Evolutionary conservation across 164 flowering plant species (phyloP), one percentile per base, ranked within the genome.

Genomic region (Hamamelis virginiana): DNA sequence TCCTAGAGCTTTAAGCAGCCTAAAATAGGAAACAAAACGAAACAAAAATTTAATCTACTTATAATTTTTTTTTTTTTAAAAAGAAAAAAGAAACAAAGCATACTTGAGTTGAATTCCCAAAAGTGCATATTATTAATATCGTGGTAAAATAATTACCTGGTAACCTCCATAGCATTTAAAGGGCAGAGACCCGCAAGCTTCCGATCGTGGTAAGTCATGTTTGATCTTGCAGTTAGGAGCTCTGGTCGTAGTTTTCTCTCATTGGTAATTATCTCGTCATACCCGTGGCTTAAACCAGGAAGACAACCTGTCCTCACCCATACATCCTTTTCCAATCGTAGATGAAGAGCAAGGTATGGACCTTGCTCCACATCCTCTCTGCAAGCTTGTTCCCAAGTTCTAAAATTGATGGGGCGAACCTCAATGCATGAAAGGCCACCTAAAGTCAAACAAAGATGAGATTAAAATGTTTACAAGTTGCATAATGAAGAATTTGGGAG

Each of bases 281-380:
- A 89, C 58, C 90, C 83, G 23, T 23, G 87, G 72, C 82, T 92
- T 69, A 92, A 69, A 61, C 99, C 98, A 33, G 97, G 98, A 70
- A 88, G 91, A 66, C 99, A 95, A 8, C 99, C 99, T 1, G 99
- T 95, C 67, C 98, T 89, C 69, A 95, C 95, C 98, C 98, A 95
- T 1, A 95, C 98, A 77, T 95, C 98, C 78, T 92, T 91, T 73
- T 95, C 98, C 94, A 95, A 77, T 63, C 99, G 83, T n/a, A 95
- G 77, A 84, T 95, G 99, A 74, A 95, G 97, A 27, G 98, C 97
- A 69, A 95, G 74, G 68, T 88, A 95, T 0, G 93, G 97, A 44
- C 99, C 74, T 89, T 87, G 80, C 81, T 84, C 65, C 80, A 69
- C 96, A 95, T 91, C 72, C 99, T 88, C 83, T 85, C 84, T 8